Conservation (phyloP, 23 red algal genomes). For the Pyropia yezoensis region DNA sequence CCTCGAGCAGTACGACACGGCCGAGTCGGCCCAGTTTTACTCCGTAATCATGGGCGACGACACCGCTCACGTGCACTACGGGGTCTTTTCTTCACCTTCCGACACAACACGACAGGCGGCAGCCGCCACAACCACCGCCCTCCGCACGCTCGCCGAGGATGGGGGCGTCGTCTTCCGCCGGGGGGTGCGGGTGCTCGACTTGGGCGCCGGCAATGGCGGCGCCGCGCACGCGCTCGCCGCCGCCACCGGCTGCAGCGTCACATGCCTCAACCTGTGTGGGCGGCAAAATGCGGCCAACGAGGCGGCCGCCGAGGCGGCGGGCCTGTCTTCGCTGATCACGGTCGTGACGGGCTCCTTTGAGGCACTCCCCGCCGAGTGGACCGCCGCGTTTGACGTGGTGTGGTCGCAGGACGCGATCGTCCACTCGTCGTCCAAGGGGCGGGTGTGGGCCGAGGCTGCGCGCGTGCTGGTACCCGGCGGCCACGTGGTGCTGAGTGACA, state of each 20-base stretch:
- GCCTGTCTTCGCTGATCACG: neutral
- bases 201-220: constrained; percentile 14
- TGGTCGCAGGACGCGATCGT: constrained; percentile 14
- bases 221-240: constrained; percentile 4
- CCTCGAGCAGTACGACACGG: neutral
- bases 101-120: neutral
- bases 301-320: neutral
- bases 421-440: constrained; percentile 6
- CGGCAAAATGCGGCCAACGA: constrained; percentile 6
- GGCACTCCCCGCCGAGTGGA: constrained; percentile 1
- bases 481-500: constrained; percentile 9
- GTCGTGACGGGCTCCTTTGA: constrained; percentile 10
- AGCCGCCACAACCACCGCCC: neutral
- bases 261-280: constrained; percentile 8
- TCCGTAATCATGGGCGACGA: neutral
- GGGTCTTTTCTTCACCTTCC: neutral
- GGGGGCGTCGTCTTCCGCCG: neutral
- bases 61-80: neutral
- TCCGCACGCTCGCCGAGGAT: neutral
- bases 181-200: constrained; percentile 3
- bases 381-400: constrained; percentile 2
- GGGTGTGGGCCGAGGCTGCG: constrained; percentile 6
- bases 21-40: neutral
- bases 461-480: constrained; percentile 5
- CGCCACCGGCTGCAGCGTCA: neutral